These are phyloP conservation scores for Mycena maculata DNA, from an alignment of 768 basidiomycete species.

Conservation along the genomic window DNA sequence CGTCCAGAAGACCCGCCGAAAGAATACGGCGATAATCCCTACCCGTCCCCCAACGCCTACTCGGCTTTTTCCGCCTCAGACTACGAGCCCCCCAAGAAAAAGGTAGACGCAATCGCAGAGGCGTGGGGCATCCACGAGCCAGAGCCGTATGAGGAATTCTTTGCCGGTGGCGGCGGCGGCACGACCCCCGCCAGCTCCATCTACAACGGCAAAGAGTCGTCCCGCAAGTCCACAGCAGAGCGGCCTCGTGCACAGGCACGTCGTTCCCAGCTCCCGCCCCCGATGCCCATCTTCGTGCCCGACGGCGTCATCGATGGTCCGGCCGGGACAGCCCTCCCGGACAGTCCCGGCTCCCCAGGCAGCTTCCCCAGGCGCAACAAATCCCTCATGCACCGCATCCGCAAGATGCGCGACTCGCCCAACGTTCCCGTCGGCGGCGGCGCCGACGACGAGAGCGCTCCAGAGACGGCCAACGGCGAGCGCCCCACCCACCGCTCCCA, in stretches of 20 bases:
- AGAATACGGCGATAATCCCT: conserved; percentile 57
- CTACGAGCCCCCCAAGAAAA: conserved; percentile 80
- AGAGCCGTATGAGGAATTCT: conserved; percentile 92
- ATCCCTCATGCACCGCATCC: conserved; percentile 89
- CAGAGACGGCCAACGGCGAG: conserved; percentile 42
- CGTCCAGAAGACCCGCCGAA: conserved; percentile 55
- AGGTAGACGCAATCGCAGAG: conserved; percentile 89
- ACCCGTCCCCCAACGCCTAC: conserved; percentile 63
- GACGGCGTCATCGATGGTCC: conserved; percentile 57
- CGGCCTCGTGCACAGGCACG: conserved; percentile 54
- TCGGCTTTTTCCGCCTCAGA: conserved; percentile 62
- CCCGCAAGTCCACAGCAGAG: conserved; percentile 35
- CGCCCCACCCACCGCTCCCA: conserved; percentile 80
- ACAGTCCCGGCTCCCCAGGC: conserved; percentile 57
- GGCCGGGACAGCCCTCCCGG: conserved; percentile 51
- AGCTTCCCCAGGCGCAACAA: conserved; percentile 74
- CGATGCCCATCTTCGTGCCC: conserved; percentile 84
- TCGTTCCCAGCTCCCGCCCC: conserved; percentile 76
- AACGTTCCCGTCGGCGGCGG: conserved; percentile 77
- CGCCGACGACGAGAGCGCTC: conserved; percentile 55
- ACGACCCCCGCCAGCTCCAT: conserved; percentile 71
- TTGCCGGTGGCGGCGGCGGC: conserved; percentile 76
- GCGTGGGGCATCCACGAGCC: conserved; percentile 95
- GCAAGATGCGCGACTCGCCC: conserved; percentile 88
- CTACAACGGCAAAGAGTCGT: conserved; percentile 71